Evolutionary conservation across 306 rosid genomes (phyloP), one percentile per base, ranked within the genome.

Genomic region (Astragalus glycyphyllos): DNA sequence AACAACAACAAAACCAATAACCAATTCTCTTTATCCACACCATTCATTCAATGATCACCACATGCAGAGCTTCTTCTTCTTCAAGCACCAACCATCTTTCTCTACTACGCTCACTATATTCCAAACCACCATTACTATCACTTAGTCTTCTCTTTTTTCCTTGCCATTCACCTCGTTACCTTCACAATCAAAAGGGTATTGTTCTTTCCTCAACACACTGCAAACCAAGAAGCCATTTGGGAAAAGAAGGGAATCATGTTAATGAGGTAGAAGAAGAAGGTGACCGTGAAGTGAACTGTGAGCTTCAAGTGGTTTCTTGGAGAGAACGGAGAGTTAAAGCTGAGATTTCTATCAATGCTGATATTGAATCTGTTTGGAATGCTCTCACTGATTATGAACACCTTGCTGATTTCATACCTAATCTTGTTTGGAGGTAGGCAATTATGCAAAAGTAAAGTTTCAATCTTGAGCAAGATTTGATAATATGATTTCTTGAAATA

Each of bases 301-400:
- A 94, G 76, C 85, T 94, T 32, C 84, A 94, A 57, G 91, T 89
- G 20, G 78, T 94, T 6, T 94, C 97, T 11, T 87, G 98, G 98
- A 77, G 96, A 74, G 98, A 90, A 71, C 84, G 97, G 8, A 79
- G 90, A 58, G 82, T 93, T 42, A 84, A 81, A 34, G 96, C 94
- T 3, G 77, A 83, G 10, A 85, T 83, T 13, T 68, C 62, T 0
- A 85, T 93, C 55, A 65, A 90, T 74, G 88, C 98, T 34, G 90
- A 84, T 38, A 78, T 89, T 14, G 79, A 84, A 11, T 87, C 94
- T 1, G 85, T 90, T 68, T 93, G 98, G 97, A 84, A 86, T 15
- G 89, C 96, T 71, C 90, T 93, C 29, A 90, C 97, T 0, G 98
- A 93, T 83, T 93, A 93, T 58, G 98, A 93, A 73, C 90, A 84